phyloP scores from a whole-genome alignment of 176 grass and related monocot species.

The Triticum monococcum region DNA sequence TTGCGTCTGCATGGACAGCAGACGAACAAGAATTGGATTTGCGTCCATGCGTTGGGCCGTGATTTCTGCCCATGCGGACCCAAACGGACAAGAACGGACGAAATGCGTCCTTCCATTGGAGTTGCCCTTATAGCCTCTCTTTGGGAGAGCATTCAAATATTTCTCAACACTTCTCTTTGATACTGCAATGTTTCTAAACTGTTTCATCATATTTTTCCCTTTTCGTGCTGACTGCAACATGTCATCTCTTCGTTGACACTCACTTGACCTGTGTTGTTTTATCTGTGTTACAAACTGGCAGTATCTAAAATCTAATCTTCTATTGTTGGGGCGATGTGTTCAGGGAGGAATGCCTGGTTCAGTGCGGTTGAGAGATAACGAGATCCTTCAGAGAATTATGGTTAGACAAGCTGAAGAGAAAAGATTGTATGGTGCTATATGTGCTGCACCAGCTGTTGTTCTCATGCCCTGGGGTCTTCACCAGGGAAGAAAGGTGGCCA shows the following conservation, averaged over 20 bases:
- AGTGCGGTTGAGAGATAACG: constrained; percentile 73
- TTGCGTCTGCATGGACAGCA: too few species aligned
- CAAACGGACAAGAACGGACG: too few species aligned
- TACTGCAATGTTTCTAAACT: not conserved
- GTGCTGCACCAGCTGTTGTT: constrained; percentile 77
- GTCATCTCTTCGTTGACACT: not conserved
- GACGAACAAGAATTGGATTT: too few species aligned
- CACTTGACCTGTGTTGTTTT: constrained; percentile 11
- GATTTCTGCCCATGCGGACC: too few species aligned
- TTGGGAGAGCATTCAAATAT: not conserved
- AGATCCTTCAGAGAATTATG: constrained; percentile 74
- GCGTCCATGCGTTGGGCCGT: too few species aligned
- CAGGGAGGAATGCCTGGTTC: constrained; percentile 98
- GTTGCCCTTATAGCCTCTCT: not conserved
- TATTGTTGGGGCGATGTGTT: constrained; percentile 1
- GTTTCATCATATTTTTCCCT: not conserved
- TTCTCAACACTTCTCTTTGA: not conserved
- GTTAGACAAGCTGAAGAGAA: constrained; percentile 77
- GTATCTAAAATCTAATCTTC: not conserved
- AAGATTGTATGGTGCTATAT: constrained; percentile 90
- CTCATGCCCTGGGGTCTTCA: constrained; percentile 88
- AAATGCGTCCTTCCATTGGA: too few species aligned
- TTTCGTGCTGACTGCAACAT: not conserved
- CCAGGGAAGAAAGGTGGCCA: constrained; percentile 67
- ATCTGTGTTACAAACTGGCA: constrained; percentile 3